These are phyloP conservation scores for Endothia cerciana DNA, from an alignment of 2,329 filamentous ascomycete species.

Conservation along the genomic window DNA sequence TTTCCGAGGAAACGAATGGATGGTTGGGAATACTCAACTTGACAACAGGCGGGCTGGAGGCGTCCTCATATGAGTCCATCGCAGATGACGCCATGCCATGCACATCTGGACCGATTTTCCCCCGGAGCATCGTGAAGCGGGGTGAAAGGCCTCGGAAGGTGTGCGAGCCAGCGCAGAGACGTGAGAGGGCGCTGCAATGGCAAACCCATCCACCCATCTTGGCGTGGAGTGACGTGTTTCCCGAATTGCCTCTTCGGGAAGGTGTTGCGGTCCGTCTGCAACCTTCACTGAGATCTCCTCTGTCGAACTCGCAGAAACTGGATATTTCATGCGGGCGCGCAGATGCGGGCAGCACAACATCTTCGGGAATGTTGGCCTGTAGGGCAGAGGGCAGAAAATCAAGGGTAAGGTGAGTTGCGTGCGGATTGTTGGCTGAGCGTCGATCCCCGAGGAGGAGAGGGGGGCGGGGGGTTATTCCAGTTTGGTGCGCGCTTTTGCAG, in stretches of 20 bases:
- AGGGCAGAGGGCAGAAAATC: neutral
- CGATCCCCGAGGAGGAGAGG: neutral
- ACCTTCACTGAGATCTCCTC: neutral
- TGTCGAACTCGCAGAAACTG: neutral
- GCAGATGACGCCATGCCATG: conserved; percentile 6
- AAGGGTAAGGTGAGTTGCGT: conserved; percentile 11
- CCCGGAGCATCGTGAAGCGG: conserved; percentile 17
- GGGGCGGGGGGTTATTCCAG: neutral
- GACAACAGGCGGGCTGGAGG: neutral
- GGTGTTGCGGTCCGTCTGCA: conserved; percentile 14
- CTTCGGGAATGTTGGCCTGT: neutral
- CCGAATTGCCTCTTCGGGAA: conserved; percentile 23
- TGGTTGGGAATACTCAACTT: neutral
- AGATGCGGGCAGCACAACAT: conserved; percentile 14
- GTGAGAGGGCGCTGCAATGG: neutral
- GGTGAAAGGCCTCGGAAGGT: conserved; percentile 15
- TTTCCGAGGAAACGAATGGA: neutral
- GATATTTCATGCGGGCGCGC: conserved; percentile 14
- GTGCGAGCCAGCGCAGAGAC: conserved; percentile 9
- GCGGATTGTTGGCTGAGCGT: neutral
- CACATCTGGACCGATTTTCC: neutral
- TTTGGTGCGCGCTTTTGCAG: neutral
- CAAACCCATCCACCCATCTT: neutral
- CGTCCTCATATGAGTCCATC: conserved; percentile 12
- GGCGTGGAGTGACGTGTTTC: conserved; percentile 21